A percentile compares a stretch with the other conserved stretches of the same genome.
These are phyloP conservation scores for Dissophora globulifera DNA, from an alignment of 192 early-diverging fungal species.

Conservation along the genomic window DNA sequence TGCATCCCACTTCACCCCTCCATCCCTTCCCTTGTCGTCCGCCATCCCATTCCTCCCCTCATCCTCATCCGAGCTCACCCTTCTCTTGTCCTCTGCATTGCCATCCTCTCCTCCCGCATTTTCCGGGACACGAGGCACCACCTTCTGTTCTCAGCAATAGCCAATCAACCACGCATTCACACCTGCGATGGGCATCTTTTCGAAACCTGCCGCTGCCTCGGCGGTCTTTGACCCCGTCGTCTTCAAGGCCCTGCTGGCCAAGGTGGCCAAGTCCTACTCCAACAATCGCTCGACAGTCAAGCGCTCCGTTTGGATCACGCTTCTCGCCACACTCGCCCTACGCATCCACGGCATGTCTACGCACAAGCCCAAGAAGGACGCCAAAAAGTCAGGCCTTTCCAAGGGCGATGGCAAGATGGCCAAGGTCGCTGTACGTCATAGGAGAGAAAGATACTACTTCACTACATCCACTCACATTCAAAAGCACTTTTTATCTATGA, in stretches of 20 bases:
- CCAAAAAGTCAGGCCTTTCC: conserved; percentile 37
- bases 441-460: too few species aligned
- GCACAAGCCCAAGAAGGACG: conserved; percentile 33
- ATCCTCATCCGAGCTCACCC: not conserved
- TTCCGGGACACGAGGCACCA: conserved; percentile 1
- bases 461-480: too few species aligned
- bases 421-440: conserved; percentile 52
- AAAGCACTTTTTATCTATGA: too few species aligned
- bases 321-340: conserved; percentile 48
- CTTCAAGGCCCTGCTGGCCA: conserved; percentile 44
- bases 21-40: not conserved
- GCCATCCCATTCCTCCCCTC: conserved; percentile 1
- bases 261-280: conserved; percentile 50
- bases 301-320: conserved; percentile 51
- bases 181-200: conserved; percentile 46
- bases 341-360: conserved; percentile 48
- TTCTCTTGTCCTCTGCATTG: not conserved
- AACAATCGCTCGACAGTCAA: conserved; percentile 51
- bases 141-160: not conserved
- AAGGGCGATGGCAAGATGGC: conserved; percentile 40
- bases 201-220: conserved; percentile 32
- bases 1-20: not conserved
- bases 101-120: not conserved
- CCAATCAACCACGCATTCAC: not conserved
- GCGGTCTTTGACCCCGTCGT: conserved; percentile 44